Conservation (phyloP, 208 protist genomes). For the Leishmania amazonensis region DNA sequence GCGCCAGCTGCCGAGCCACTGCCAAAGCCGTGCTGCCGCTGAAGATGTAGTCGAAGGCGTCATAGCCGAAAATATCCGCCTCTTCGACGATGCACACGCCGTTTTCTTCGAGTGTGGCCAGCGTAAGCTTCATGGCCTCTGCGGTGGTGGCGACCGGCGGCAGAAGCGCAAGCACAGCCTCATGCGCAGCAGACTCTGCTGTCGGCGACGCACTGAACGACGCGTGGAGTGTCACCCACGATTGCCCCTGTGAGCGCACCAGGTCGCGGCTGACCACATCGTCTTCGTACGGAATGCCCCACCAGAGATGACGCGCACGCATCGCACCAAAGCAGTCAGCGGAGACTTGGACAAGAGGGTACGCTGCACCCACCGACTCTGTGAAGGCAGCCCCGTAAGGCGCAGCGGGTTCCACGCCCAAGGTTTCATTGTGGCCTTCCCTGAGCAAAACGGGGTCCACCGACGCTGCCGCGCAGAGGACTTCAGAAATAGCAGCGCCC, state of each 20-base stretch:
- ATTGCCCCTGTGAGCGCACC: conserved; percentile 38
- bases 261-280: conserved; percentile 33
- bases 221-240: conserved; percentile 30
- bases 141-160: conserved; percentile 45
- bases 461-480: neutral
- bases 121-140: conserved; percentile 32
- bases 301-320: conserved; percentile 38
- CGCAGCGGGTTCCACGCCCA: neutral
- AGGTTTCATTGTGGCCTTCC: neutral
- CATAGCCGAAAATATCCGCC: conserved; percentile 34
- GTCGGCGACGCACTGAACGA: neutral
- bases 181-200: conserved; percentile 16
- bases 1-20: conserved; percentile 30
- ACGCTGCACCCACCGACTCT: conserved; percentile 4
- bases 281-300: conserved; percentile 33
- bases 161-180: conserved; percentile 62
- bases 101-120: conserved; percentile 31
- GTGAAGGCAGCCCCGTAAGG: neutral
- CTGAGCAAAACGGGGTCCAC: neutral
- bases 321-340: conserved; percentile 9
- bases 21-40: conserved; percentile 22
- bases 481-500: neutral
- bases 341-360: conserved; percentile 19
- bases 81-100: conserved; percentile 36
- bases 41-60: conserved; percentile 33